Base-by-base conservation (phyloP, 2,329 filamentous ascomycete species). In the Ceratocystis albifundus region DNA sequence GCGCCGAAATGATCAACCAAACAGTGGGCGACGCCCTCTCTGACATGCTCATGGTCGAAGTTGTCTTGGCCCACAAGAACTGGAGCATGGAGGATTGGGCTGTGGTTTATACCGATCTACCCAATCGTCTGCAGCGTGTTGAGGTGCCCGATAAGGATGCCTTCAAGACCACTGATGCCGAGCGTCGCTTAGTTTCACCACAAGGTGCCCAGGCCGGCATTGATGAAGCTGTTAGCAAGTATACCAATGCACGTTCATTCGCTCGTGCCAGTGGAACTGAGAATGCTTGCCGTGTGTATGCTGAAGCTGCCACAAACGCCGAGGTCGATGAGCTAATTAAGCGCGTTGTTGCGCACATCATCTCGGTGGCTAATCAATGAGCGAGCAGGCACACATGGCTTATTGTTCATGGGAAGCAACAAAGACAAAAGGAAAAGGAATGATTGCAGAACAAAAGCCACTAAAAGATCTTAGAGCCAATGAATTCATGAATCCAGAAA, bases 21-120 rank as follows among this genome's bases (percentile, higher is more conserved):
- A 94, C 94, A 0, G 93, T 97, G 61, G 94, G 94, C 65, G 94
- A 99, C 74, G 94, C 94, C 61, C 83, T 99, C 67, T 96, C 91
- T 0, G 94, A 99, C 77, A 89, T 96, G 83, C 84, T 99, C 59
- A 86, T 99, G 73, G 92, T 97, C 48, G 94, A 99, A 77, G 89
- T 93, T 44, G 94, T 97, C 70, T 86, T 99, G 50, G 92, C 94
- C 5, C 91, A 97, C 82, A 97, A 96, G 80, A 83, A 82, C 70
- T 99, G 92, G 92, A 86, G 84, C 30, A 86, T 91, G 59, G 87
- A 87, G 74, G 90, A 97, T 75, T 99, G 94, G 94, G 86, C 92
- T 69, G 84, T 85, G 70, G 96, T 91, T 4, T 99, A 99, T 79
- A 88, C 84, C 28, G 94, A 99, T 75, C 85, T 97, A 15, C 94